These are phyloP conservation scores for Apophysomyces variabilis DNA, from an alignment of 371 early-diverging fungal genomes.

Conservation along the genomic window DNA sequence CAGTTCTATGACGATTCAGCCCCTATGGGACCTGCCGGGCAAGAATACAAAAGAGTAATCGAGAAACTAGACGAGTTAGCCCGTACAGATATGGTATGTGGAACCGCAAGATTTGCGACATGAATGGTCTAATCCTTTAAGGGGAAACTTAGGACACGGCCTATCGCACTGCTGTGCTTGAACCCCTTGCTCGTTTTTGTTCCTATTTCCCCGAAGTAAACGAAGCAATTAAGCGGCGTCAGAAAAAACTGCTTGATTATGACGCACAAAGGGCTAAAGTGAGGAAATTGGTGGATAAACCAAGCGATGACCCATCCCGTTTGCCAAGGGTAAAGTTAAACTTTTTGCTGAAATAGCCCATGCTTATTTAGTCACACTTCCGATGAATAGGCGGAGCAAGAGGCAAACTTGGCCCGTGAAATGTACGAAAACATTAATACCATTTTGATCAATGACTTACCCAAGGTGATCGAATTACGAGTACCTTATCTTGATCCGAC, in stretches of 20 bases:
- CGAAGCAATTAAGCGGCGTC: slow-evolving; percentile 86
- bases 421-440: slow-evolving; percentile 83
- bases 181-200: slow-evolving; percentile 85
- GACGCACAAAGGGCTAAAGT: slow-evolving; percentile 79
- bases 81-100: slow-evolving; percentile 69
- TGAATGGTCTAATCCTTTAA: not conserved
- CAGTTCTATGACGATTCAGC: slow-evolving; percentile 66
- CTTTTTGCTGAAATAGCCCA: not conserved
- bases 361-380: slow-evolving; percentile 1
- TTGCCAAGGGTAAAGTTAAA: slow-evolving; percentile 55
- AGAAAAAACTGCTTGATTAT: slow-evolving; percentile 88
- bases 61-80: slow-evolving; percentile 83
- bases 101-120: not conserved
- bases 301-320: slow-evolving; percentile 75
- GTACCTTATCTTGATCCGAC: slow-evolving; percentile 91
- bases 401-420: slow-evolving; percentile 75
- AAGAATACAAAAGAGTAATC: slow-evolving; percentile 76
- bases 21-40: slow-evolving; percentile 52
- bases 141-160: slow-evolving; percentile 67
- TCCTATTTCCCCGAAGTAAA: slow-evolving; percentile 93
- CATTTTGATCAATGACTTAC: slow-evolving; percentile 84
- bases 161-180: slow-evolving; percentile 84
- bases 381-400: slow-evolving; percentile 70
- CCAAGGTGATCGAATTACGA: slow-evolving; percentile 86
- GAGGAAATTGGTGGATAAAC: slow-evolving; percentile 80